A percentile compares a stretch with the other conserved stretches of the same genome.
These are phyloP conservation scores for Panicum virgatum DNA, from an alignment of 202 grass and related monocot species.

Conservation along the genomic window DNA sequence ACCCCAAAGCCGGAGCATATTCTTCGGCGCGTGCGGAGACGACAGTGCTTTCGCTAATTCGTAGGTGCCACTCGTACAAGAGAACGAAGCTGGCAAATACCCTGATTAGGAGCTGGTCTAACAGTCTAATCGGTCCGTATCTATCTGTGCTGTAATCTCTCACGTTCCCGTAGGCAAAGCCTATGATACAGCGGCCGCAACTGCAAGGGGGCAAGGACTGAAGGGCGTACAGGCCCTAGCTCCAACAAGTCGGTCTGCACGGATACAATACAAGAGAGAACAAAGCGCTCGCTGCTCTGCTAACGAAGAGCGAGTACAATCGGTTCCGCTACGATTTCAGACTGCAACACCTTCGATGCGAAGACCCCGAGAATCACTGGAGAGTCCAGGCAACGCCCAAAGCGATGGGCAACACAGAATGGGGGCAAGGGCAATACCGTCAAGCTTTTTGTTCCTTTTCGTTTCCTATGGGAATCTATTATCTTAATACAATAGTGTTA, in stretches of 20 bases:
- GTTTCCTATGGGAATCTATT: too few relatives aligned
- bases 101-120: too few relatives aligned
- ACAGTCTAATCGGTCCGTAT: background rate
- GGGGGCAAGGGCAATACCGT: background rate
- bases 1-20: background rate
- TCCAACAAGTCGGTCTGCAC: too few relatives aligned
- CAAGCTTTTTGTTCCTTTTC: too few relatives aligned
- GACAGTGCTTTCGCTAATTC: background rate
- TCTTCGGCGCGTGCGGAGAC: background rate
- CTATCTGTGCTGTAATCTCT: background rate
- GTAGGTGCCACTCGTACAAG: background rate
- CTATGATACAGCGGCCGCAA: too few relatives aligned
- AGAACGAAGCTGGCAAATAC: background rate
- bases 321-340: background rate
- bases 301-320: background rate
- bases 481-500: too few relatives aligned
- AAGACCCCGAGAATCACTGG: background rate
- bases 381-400: background rate
- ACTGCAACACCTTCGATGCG: background rate
- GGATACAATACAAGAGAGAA: background rate
- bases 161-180: background rate
- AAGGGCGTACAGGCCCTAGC: too few relatives aligned
- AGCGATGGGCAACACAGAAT: too few relatives aligned
- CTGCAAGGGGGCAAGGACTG: too few relatives aligned
- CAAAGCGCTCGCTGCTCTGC: constrained; percentile 29